Base-by-base conservation (phyloP, 1,284 basidiomycete species). In the Termitomyces sp. region DNA sequence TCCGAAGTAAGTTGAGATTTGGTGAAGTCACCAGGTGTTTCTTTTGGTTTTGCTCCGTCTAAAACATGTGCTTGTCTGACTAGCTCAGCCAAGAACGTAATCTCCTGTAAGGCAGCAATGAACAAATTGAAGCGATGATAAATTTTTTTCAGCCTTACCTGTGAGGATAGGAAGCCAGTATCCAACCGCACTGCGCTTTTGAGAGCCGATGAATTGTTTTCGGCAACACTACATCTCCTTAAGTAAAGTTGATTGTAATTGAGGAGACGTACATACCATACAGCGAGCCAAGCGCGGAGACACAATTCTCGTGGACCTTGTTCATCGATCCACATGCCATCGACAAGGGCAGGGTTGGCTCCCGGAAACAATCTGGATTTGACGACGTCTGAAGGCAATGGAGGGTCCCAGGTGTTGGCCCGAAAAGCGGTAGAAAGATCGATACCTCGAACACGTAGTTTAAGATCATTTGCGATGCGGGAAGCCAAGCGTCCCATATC, bases 261-360 rank as follows among this genome's bases (percentile, higher is more conserved):
- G 24, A 24, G 24, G 24, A 21, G 46, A 21, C 13, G 10, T 48
- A 50, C 61, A 8, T 53, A 73, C 73, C 65, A 68, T n/a, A 64
- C 68, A 10, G 71, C 65, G 8, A 73, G 54, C 73, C 73, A 75
- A 26, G 73, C 72, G 52, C 71, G 67, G 50, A 73, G 58, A 50
- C 64, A 68, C 5, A 66, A 52, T 26, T 67, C 60, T 36, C 58
- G 58, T 9, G 53, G 54, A 9, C 52, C 54, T 24, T 56, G 52
- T 24, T 61, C 61, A 10, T 58, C 62, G 13, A 66, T 60, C 72
- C 71, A 73, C 21, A 72, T 55, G 3, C 48, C 58, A 21, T 69
- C 57, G 1, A 73, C 56, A 2, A 57, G 45, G 54, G 63, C 63
- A n/a, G 45, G 36, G 43, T 66, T 48, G 0, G 60, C 64, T 9